Evolutionary conservation across 352 stramenopile genomes (phyloP), one percentile per base, ranked within the genome.

Genomic region (Globisporangium barbulae): DNA sequence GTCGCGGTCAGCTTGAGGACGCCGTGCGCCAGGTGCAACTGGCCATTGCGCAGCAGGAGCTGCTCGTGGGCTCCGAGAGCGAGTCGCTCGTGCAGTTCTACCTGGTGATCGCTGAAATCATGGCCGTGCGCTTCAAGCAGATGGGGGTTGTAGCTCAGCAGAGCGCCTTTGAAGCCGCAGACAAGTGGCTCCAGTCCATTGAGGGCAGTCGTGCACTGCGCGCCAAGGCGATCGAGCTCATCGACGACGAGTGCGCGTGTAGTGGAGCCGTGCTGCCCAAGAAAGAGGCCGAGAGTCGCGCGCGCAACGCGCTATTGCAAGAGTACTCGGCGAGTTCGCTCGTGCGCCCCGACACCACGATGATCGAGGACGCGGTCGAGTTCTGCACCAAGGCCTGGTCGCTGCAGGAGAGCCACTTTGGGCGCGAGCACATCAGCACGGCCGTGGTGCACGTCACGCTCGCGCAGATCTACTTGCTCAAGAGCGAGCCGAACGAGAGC

Each of bases 341-440:
- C 12, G 63, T 71, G 10, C 64, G 45, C 10, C 64, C 63, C 3
- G 74, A 78, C 41, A 48, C 72, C 10, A 60, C 71, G 3, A 54
- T 78, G 44, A 75, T 88, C 42, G 81, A 92, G 1, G 83, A 89
- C 10, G 83, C 81, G 0, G 55, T 88, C n/a, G 83, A 92, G 61
- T 76, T 72, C 44, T 90, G 79, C 60, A 79, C 67, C 35, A 88
- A 88, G 52, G 79, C 81, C 4, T 91, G 79, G 79, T 74, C 74
- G 19, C 50, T 91, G 3, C 79, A 90, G 30, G 77, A 91, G 50
- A 53, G 67, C 21, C 64, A 75, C 17, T 70, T 69, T 55, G 80
- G 83, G n/a, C 62, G 65, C 1, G 77, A 85, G 1, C 80, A 91
- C 50, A 53, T 88, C 35, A 79, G 78, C 13, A 87, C 72, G 3